Evolutionary conservation across 345 rosid species (phyloP).

Genomic region (Eucalyptus curtisii): DNA sequence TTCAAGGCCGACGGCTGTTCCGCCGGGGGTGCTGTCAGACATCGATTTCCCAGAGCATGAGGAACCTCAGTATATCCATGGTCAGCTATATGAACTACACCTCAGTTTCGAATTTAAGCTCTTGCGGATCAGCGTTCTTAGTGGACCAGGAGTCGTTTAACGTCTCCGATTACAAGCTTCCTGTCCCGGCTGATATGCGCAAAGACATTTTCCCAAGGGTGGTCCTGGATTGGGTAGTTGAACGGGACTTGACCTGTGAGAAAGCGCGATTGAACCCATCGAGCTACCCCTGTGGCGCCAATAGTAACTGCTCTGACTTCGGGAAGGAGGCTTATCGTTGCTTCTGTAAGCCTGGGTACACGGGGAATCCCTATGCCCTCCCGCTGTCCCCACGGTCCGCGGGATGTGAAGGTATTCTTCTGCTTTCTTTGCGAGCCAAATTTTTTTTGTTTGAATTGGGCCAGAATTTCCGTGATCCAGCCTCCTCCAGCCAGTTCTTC

Average conservation of each 20-base stretch:
- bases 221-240: neutral
- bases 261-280: neutral
- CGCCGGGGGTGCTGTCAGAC: neutral
- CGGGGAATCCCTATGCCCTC: neutral
- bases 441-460: neutral
- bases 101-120: neutral
- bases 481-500: neutral
- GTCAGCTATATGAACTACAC: fast-evolving
- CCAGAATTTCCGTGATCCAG: neutral
- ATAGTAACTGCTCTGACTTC: too few species aligned
- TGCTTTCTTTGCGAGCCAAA: neutral
- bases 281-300: neutral
- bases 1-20: neutral
- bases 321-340: neutral
- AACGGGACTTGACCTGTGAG: neutral
- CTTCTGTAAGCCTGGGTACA: neutral
- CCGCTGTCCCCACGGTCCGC: neutral
- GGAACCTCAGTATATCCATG: neutral
- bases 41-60: neutral
- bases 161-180: neutral
- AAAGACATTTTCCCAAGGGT: neutral
- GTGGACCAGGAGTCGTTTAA: neutral
- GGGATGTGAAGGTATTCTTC: neutral
- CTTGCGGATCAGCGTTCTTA: neutral
- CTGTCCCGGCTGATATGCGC: neutral